phyloP scores from a whole-genome alignment of 176 grass and related monocot genomes.

The Carex littledalei region DNA sequence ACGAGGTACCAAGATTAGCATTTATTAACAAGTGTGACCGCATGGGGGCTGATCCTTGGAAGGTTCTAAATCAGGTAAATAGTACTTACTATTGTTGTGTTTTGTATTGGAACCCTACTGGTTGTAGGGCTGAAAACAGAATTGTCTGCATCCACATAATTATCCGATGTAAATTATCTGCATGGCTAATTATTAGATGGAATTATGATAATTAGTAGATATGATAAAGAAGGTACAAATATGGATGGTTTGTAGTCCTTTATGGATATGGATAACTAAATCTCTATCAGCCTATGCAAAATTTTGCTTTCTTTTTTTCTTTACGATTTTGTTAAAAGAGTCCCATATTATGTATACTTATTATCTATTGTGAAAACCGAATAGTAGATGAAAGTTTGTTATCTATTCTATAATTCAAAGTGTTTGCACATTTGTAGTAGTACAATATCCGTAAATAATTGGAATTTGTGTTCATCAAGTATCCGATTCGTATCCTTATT shows the following conservation, averaged over 20 bases:
- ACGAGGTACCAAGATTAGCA: slow-evolving; percentile 89
- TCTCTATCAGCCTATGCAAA: not conserved
- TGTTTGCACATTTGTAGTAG: not conserved
- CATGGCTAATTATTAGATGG: not conserved
- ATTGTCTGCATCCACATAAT: not conserved
- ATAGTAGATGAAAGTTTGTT: not conserved
- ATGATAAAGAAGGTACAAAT: not conserved
- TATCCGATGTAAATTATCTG: not conserved
- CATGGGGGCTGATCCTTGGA: slow-evolving; percentile 99
- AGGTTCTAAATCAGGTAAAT: slow-evolving; percentile 84
- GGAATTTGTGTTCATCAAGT: not conserved
- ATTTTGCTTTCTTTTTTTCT: not conserved
- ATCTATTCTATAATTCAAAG: not conserved
- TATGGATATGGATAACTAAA: not conserved
- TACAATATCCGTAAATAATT: not conserved
- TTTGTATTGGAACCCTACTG: not conserved
- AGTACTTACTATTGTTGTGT: slow-evolving; percentile 3
- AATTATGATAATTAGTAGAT: not conserved
- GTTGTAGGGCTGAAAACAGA: not conserved
- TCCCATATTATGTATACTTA: not conserved
- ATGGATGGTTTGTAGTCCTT: not conserved
- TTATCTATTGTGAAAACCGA: not conserved
- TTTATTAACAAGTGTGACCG: slow-evolving; percentile 97
- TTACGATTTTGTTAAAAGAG: not conserved
- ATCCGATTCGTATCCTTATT: not conserved